Conservation (phyloP, 192 early-diverging fungal genomes). For the Podila verticillata region DNA sequence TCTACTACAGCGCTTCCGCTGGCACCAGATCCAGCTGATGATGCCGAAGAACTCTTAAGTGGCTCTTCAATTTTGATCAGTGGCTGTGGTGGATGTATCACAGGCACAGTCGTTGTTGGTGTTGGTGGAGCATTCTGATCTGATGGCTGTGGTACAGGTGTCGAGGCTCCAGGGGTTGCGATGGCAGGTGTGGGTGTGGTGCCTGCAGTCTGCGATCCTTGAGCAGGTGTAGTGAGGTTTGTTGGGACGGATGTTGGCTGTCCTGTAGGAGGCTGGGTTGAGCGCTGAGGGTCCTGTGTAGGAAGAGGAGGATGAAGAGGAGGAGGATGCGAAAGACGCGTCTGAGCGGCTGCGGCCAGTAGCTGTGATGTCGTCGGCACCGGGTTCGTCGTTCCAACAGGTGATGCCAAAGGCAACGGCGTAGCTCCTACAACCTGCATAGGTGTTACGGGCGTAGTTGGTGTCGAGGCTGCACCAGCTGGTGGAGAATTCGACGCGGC, state of each 20-base stretch:
- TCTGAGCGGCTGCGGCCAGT: not conserved
- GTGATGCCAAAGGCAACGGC: constrained; percentile 6
- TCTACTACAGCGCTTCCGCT: not conserved
- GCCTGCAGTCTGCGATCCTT: too few relatives aligned
- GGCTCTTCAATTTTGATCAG: too few relatives aligned
- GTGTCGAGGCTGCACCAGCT: not conserved
- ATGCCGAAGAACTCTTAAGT: too few relatives aligned
- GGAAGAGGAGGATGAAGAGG: not conserved
- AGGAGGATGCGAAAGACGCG: constrained; percentile 1
- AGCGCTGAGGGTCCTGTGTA: not conserved
- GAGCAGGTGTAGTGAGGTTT: too few relatives aligned
- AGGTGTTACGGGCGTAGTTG: not conserved
- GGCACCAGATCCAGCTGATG: not conserved
- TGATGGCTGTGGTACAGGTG: too few relatives aligned
- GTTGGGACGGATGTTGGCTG: not conserved
- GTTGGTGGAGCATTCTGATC: too few relatives aligned
- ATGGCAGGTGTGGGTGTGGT: not conserved
- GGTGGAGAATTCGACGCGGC: not conserved
- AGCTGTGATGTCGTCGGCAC: constrained; percentile 9
- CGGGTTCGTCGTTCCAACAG: constrained; percentile 19
- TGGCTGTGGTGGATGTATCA: too few relatives aligned
- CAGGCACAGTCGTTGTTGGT: too few relatives aligned
- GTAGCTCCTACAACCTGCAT: not conserved
- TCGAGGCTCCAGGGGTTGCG: too few relatives aligned
- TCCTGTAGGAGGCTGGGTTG: not conserved